Conservation (phyloP, 1,139 yeast genomes). For the Kodamaea derodonti region DNA sequence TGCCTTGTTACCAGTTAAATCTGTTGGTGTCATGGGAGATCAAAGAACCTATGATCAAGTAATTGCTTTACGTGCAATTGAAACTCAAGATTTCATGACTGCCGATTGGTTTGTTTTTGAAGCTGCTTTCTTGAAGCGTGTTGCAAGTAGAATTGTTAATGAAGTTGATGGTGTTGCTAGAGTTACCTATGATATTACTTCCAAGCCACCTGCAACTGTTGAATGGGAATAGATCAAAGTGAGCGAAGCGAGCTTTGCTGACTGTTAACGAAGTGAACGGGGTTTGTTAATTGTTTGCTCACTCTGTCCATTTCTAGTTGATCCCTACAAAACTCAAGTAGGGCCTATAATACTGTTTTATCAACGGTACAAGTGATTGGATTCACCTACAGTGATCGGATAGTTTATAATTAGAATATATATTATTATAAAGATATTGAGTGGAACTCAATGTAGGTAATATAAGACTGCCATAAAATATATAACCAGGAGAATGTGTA, state of each 20-base stretch:
- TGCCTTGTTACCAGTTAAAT: constrained; percentile 91
- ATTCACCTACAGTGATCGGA: no score
- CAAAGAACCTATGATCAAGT: constrained; percentile 99
- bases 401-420: no score
- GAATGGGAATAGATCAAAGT: constrained; percentile 82
- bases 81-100: constrained; percentile 97
- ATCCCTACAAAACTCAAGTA: no score
- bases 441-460: no score
- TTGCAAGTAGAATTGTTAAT: constrained; percentile 93
- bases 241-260: not conserved
- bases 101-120: constrained; percentile 98
- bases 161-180: constrained; percentile 99
- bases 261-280: no score
- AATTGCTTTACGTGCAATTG: constrained; percentile 96
- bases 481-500: no score
- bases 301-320: no score
- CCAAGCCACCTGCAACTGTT: constrained; percentile 99
- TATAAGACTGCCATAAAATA: no score
- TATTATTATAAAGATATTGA: no score
- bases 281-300: no score
- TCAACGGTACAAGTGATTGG: no score
- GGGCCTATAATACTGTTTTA: no score
- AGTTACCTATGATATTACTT: constrained; percentile 96
- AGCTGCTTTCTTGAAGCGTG: constrained; percentile 85
- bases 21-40: constrained; percentile 99